Conservation (phyloP, 108 stramenopile genomes). For the Nitzschia putrida region DNA sequence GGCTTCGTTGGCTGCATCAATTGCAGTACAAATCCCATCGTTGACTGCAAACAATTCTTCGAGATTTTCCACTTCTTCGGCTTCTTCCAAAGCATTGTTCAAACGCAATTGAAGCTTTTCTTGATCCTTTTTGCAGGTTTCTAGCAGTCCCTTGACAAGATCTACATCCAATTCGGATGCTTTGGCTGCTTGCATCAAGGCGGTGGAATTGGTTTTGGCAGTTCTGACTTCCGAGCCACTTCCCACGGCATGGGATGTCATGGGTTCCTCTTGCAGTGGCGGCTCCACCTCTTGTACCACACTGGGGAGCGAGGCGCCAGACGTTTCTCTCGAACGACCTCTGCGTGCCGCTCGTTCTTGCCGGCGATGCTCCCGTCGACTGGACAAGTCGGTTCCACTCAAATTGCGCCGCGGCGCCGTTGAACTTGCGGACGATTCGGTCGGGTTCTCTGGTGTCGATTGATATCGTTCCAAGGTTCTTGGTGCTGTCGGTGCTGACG, state of each 20-base stretch:
- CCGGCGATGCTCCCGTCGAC: not conserved
- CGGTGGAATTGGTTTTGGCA: conserved; percentile 11
- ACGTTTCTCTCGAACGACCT: not conserved
- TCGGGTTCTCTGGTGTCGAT: not conserved
- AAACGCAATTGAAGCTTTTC: conserved; percentile 32
- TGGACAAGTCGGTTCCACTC: not conserved
- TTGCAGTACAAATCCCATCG: conserved; percentile 35
- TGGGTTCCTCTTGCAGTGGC: not conserved
- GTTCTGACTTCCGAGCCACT: conserved; percentile 1
- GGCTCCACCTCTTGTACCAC: not conserved
- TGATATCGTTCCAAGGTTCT: not conserved
- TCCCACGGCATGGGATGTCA: conserved; percentile 2
- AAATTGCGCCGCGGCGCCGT: not conserved
- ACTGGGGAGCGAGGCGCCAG: not conserved
- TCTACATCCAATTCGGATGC: conserved; percentile 7
- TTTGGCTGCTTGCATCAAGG: conserved; percentile 3
- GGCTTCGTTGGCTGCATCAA: conserved; percentile 27
- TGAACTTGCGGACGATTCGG: not conserved
- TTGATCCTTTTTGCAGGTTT: conserved; percentile 33
- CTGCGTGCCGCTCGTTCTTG: conserved; percentile 7
- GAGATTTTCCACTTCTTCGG: conserved; percentile 26
- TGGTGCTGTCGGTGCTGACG: not conserved
- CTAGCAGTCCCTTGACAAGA: conserved; percentile 17
- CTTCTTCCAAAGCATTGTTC: conserved; percentile 29
- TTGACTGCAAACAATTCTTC: conserved; percentile 42